Evolutionary conservation across 1,284 basidiomycete species (phyloP).

Genomic region (Melanopsichium pennsylvanicum): DNA sequence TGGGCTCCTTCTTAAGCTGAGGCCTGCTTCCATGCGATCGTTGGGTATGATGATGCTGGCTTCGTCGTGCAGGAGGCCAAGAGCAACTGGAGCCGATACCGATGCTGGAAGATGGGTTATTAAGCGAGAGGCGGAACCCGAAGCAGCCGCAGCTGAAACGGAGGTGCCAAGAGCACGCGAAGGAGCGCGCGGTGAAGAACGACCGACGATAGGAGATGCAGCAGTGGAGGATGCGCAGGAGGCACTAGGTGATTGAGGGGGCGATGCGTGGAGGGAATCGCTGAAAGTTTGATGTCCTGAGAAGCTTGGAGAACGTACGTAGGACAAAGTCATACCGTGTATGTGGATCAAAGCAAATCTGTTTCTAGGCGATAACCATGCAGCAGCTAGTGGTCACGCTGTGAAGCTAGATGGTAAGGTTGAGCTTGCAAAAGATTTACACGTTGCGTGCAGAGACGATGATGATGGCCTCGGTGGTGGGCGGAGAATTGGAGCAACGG

Average conservation of each 20-base stretch:
- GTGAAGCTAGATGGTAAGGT: too few species aligned
- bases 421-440: too few species aligned
- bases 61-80: slow-evolving; percentile 2
- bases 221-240: slow-evolving; percentile 9
- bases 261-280: slow-evolving; percentile 12
- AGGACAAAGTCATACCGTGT: slow-evolving; percentile 42
- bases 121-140: slow-evolving; percentile 2
- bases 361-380: background rate
- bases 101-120: background rate
- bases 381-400: too few species aligned
- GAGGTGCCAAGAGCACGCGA: slow-evolving; percentile 19
- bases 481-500: too few species aligned
- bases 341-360: background rate
- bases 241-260: slow-evolving; percentile 19
- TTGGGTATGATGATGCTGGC: slow-evolving; percentile 31
- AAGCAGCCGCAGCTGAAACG: slow-evolving; percentile 23
- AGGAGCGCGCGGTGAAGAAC: slow-evolving; percentile 12
- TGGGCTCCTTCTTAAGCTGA: slow-evolving; percentile 34
- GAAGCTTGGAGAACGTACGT: slow-evolving; percentile 42
- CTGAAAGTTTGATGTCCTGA: slow-evolving; percentile 13
- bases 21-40: slow-evolving; percentile 45
- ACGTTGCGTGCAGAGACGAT: too few species aligned
- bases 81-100: slow-evolving; percentile 4
- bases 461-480: too few species aligned
- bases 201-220: slow-evolving; percentile 12